These are phyloP conservation scores for Linderniella brevidens DNA, from an alignment of 257 asterid species.

Conservation along the genomic window DNA sequence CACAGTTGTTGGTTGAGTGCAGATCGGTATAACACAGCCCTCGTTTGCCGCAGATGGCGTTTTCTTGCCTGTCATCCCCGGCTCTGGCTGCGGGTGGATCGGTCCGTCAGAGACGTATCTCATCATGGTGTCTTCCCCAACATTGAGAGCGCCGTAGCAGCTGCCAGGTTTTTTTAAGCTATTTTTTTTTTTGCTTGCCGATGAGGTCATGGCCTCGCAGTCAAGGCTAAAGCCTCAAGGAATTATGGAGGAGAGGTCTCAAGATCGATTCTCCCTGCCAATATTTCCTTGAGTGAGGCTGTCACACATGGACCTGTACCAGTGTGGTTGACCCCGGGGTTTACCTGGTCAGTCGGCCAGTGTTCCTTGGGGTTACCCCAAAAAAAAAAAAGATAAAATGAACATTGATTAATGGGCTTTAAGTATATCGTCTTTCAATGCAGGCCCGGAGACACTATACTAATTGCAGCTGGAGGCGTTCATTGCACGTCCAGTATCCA, in stretches of 20 bases:
- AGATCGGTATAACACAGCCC: slow-evolving; percentile 99
- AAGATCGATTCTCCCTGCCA: too few relatives aligned
- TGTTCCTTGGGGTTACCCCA: too few relatives aligned
- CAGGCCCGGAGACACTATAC: slow-evolving; percentile 96
- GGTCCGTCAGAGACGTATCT: slow-evolving; percentile 46
- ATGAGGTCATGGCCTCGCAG: too few relatives aligned
- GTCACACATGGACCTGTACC: too few relatives aligned
- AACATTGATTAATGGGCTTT: slow-evolving; percentile 8
- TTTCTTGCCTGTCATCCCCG: slow-evolving; percentile 95
- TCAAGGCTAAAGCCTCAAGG: too few relatives aligned
- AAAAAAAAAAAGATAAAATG: too few relatives aligned
- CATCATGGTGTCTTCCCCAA: slow-evolving; percentile 67
- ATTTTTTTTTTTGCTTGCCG: slow-evolving; percentile 9
- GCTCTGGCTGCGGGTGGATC: slow-evolving; percentile 91
- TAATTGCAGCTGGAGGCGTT: slow-evolving; percentile 87
- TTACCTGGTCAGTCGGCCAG: too few relatives aligned
- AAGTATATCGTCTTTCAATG: slow-evolving; percentile 11
- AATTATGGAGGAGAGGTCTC: too few relatives aligned
- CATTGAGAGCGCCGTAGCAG: slow-evolving; percentile 72
- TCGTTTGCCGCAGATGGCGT: slow-evolving; percentile 99
- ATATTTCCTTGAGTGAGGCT: too few relatives aligned
- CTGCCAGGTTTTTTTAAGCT: slow-evolving; percentile 55
- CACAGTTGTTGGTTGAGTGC: slow-evolving; percentile 68
- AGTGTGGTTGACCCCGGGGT: too few relatives aligned
- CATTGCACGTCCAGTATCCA: slow-evolving; percentile 73